Conservation (phyloP, 352 stramenopile species). For the Globisporangium nodosum region DNA sequence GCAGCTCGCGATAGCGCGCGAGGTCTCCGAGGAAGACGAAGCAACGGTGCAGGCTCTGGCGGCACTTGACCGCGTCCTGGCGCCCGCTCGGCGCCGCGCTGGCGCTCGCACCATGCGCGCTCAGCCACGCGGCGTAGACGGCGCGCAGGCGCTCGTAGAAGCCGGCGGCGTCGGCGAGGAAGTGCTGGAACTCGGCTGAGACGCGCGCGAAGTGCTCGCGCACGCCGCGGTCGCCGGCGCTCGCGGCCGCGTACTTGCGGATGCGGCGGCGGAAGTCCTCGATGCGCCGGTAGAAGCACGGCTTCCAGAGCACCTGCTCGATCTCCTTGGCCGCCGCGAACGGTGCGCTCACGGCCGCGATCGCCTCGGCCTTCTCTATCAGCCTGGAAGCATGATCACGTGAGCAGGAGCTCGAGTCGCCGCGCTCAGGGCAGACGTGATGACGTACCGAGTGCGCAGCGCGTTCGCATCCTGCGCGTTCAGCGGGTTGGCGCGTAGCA, state of each 20-base stretch:
- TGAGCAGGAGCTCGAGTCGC: not conserved
- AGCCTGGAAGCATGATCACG: slow-evolving; percentile 18
- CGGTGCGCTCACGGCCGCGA: slow-evolving; percentile 36
- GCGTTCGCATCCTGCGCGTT: slow-evolving; percentile 56
- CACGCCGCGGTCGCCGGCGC: slow-evolving; percentile 51
- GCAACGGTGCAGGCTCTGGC: slow-evolving; percentile 74
- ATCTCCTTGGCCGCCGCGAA: slow-evolving; percentile 68
- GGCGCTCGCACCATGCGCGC: not conserved
- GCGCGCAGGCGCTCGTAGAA: slow-evolving; percentile 77
- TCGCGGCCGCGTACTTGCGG: slow-evolving; percentile 78
- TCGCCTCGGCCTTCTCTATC: slow-evolving; percentile 39
- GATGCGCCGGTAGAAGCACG: slow-evolving; percentile 90
- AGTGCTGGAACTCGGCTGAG: slow-evolving; percentile 68
- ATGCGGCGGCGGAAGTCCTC: slow-evolving; percentile 85
- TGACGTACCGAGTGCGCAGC: slow-evolving; percentile 31
- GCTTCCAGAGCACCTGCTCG: slow-evolving; percentile 86
- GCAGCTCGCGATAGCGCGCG: slow-evolving; percentile 74
- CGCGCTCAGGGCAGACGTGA: not conserved
- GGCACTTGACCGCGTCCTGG: slow-evolving; percentile 18
- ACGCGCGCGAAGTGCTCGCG: slow-evolving; percentile 77
- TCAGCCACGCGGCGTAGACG: slow-evolving; percentile 40
- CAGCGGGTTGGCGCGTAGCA: slow-evolving; percentile 57
- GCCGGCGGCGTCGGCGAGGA: slow-evolving; percentile 43
- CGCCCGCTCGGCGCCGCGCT: not conserved
- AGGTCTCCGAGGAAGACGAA: slow-evolving; percentile 80